Percentiles rank a stretch among this genome's conserved stretches.
These are phyloP conservation scores for Papiliotrema terrestris DNA, from an alignment of 1,284 basidiomycete species.

Conservation along the genomic window DNA sequence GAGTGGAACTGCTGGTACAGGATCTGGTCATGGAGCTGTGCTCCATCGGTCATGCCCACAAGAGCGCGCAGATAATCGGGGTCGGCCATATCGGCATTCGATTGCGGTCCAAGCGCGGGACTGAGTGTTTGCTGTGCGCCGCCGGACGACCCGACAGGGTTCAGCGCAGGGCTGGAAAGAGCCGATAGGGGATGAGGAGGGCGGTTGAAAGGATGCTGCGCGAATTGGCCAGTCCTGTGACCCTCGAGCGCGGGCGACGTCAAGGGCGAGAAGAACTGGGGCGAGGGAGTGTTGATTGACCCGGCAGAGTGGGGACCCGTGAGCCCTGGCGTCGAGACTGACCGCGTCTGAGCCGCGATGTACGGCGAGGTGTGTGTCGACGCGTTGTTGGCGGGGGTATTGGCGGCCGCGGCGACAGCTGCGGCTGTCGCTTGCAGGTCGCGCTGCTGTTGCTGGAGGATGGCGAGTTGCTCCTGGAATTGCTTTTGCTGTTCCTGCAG, in stretches of 20 bases:
- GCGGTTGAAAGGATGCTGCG: conserved; percentile 19
- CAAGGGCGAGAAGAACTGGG: conserved; percentile 57
- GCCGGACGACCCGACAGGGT: conserved; percentile 41
- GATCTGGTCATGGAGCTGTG: conserved; percentile 9
- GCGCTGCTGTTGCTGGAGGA: conserved; percentile 39
- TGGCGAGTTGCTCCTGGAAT: conserved; percentile 42
- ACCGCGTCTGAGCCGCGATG: conserved; percentile 11
- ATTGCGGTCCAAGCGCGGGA: conserved; percentile 41
- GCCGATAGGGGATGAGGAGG: conserved; percentile 37
- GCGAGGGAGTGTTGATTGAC: conserved; percentile 20
- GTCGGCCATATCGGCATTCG: conserved; percentile 28
- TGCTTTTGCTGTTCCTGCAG: conserved; percentile 44
- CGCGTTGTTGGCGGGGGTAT: conserved; percentile 3
- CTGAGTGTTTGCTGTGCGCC: conserved; percentile 46
- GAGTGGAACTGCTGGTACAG: conserved; percentile 2
- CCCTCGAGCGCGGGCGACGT: conserved; percentile 58
- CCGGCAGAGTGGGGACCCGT: conserved; percentile 10
- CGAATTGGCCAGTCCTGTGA: conserved; percentile 26
- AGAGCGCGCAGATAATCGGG: conserved; percentile 40
- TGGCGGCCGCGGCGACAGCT: conserved; percentile 28
- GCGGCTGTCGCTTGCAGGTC: conserved; percentile 43
- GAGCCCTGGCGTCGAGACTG: conserved; percentile 23
- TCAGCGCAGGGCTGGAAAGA: conserved; percentile 39
- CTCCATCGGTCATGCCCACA: conserved; percentile 32
- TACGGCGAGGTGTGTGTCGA: conserved; percentile 20